These are phyloP conservation scores for Ilyonectria mors-panacis DNA, from an alignment of 2,329 filamentous ascomycete genomes.

Conservation along the genomic window DNA sequence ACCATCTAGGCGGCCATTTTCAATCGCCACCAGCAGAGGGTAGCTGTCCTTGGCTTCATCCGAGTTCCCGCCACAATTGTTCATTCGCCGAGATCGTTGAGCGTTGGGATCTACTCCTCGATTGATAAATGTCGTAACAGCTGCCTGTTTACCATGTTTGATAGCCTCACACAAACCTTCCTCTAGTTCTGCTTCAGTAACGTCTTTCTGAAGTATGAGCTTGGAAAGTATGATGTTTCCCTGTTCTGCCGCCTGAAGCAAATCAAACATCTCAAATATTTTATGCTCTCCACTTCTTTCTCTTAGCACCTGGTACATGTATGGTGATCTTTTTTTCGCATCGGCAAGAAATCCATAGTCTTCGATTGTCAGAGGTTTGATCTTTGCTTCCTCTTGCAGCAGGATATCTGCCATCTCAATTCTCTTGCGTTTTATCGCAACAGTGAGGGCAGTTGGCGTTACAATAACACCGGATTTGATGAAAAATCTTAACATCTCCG, in stretches of 20 bases:
- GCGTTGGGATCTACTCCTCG: conserved; percentile 3
- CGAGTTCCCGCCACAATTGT: background rate
- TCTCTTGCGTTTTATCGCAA: background rate
- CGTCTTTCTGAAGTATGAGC: background rate
- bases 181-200: background rate
- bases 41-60: background rate
- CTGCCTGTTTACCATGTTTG: background rate
- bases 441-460: background rate
- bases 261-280: background rate
- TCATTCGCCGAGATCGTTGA: background rate
- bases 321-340: background rate
- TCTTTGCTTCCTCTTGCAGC: background rate
- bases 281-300: no score
- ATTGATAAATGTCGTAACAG: background rate
- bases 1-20: background rate
- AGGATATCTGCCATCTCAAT: background rate
- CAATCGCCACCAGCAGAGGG: background rate
- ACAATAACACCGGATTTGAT: background rate
- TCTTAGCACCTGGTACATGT: background rate
- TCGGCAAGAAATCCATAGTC: background rate
- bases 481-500: background rate
- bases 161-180: background rate
- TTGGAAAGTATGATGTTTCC: background rate
- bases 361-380: background rate
- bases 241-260: background rate